Percentiles rank a stretch among this genome's conserved stretches.
These are phyloP conservation scores for Meripilus lineatus DNA, from an alignment of 1,284 basidiomycete genomes.

Conservation along the genomic window DNA sequence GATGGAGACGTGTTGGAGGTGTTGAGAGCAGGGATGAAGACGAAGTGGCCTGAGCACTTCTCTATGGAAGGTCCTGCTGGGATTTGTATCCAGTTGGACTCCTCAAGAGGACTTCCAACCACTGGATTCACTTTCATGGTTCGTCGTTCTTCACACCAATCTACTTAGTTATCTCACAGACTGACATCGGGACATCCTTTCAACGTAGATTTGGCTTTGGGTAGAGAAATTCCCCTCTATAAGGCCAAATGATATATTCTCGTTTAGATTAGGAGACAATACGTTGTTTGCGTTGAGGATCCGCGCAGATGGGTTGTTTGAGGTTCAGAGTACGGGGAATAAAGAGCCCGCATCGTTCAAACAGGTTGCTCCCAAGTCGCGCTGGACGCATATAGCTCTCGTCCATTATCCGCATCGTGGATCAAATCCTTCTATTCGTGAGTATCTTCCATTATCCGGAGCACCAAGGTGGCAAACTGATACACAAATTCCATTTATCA, in stretches of 20 bases:
- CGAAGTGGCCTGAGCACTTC: constrained; percentile 71
- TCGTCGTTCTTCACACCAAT: constrained; percentile 10
- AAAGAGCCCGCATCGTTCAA: constrained; percentile 39
- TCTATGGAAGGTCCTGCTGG: constrained; percentile 54
- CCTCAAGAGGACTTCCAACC: constrained; percentile 44
- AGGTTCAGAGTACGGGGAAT: constrained; percentile 41
- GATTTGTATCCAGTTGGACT: constrained; percentile 35
- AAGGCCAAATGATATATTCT: constrained; percentile 37
- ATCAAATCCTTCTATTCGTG: constrained; percentile 58
- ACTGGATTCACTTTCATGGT: constrained; percentile 72
- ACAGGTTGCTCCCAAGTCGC: constrained; percentile 40
- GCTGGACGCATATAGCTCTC: constrained; percentile 68
- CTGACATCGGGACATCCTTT: constrained; percentile 1
- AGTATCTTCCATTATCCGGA: constrained; percentile 21
- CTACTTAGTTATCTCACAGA: not conserved
- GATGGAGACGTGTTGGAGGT: constrained; percentile 65
- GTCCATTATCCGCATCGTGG: constrained; percentile 56
- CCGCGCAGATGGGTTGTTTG: constrained; percentile 51
- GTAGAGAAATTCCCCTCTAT: constrained; percentile 49
- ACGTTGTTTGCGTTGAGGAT: constrained; percentile 42
- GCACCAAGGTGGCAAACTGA: not conserved
- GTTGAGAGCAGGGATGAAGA: constrained; percentile 61
- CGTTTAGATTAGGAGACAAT: constrained; percentile 33
- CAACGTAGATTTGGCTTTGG: constrained; percentile 60
- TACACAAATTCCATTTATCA: constrained; percentile 22